phyloP scores from a whole-genome alignment of 768 basidiomycete genomes.

The Leccinum uliginosum region DNA sequence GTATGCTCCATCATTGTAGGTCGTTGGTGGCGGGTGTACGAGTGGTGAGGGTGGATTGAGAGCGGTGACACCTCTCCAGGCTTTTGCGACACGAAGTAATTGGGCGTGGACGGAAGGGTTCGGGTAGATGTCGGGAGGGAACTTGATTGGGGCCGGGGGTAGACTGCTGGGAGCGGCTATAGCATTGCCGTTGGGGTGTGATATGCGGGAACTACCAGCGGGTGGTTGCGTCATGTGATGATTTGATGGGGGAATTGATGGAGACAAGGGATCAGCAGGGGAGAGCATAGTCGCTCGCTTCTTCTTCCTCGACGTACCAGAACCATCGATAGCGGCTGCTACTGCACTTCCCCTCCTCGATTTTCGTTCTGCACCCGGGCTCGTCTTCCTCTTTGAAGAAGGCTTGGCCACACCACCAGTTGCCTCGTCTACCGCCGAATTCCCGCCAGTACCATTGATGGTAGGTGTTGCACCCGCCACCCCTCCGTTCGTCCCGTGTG shows the following conservation, averaged over 20 bases:
- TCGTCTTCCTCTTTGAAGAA: slow-evolving; percentile 31
- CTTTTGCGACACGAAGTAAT: slow-evolving; percentile 54
- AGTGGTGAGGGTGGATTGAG: slow-evolving; percentile 31
- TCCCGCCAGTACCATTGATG: slow-evolving; percentile 15
- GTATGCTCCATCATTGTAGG: slow-evolving; percentile 19
- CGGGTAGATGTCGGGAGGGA: slow-evolving; percentile 26
- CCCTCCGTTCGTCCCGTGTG: slow-evolving; percentile 24
- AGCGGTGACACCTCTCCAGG: slow-evolving; percentile 69
- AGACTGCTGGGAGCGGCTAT: slow-evolving; percentile 7
- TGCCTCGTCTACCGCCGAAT: slow-evolving; percentile 16
- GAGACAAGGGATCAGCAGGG: slow-evolving; percentile 18
- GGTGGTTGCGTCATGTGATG: slow-evolving; percentile 11
- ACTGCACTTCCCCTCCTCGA: slow-evolving; percentile 32
- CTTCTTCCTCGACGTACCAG: slow-evolving; percentile 33
- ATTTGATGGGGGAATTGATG: slow-evolving; percentile 11
- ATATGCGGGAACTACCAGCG: slow-evolving; percentile 17
- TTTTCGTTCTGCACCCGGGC: slow-evolving; percentile 39
- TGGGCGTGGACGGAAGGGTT: slow-evolving; percentile 40
- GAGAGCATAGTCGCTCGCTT: slow-evolving; percentile 36
- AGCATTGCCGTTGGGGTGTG: slow-evolving; percentile 8
- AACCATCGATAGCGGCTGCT: slow-evolving; percentile 34
- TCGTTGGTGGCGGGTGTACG: slow-evolving; percentile 18
- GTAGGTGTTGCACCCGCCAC: slow-evolving; percentile 12
- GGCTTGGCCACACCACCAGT: slow-evolving; percentile 19
- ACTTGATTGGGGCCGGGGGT: slow-evolving; percentile 35